These are phyloP conservation scores for Kodamaea leandrae DNA, from an alignment of 805 yeast genomes.

Conservation along the genomic window DNA sequence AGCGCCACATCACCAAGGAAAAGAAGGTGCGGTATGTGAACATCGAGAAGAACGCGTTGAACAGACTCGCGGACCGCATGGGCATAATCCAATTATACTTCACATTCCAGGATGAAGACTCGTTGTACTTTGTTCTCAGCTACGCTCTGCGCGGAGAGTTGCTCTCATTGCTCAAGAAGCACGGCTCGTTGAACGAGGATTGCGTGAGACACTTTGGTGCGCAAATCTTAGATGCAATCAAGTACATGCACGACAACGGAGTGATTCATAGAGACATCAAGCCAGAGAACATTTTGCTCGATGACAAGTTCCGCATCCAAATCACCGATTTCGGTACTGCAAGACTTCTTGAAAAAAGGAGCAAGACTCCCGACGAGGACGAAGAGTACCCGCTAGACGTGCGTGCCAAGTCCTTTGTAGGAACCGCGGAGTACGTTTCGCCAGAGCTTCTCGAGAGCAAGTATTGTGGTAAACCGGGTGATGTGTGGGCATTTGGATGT, in stretches of 20 bases:
- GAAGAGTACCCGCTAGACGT: constrained; percentile 63
- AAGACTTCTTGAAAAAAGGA: constrained; percentile 55
- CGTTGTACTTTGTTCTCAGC: constrained; percentile 71
- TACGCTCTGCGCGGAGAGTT: constrained; percentile 81
- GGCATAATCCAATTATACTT: constrained; percentile 70
- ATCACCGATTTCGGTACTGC: constrained; percentile 88
- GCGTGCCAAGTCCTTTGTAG: constrained; percentile 77
- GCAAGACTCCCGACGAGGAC: constrained; percentile 23
- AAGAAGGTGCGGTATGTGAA: constrained; percentile 83
- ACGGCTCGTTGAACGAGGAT: constrained; percentile 69
- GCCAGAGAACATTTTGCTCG: constrained; percentile 76
- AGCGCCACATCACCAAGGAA: constrained; percentile 74
- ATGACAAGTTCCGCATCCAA: constrained; percentile 57
- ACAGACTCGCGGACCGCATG: constrained; percentile 56
- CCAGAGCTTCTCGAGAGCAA: constrained; percentile 77
- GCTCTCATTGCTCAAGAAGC: constrained; percentile 60
- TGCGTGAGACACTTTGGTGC: constrained; percentile 67
- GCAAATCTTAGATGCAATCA: constrained; percentile 71
- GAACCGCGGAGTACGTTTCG: constrained; percentile 81
- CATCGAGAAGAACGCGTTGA: constrained; percentile 77
- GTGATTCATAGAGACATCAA: constrained; percentile 79
- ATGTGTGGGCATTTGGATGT: constrained; percentile 63
- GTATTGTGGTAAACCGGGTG: constrained; percentile 60
- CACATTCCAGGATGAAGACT: constrained; percentile 76
- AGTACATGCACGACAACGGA: constrained; percentile 71